Evolutionary conservation across 306 rosid genomes (phyloP).

Genomic region (Vicia sativa): DNA sequence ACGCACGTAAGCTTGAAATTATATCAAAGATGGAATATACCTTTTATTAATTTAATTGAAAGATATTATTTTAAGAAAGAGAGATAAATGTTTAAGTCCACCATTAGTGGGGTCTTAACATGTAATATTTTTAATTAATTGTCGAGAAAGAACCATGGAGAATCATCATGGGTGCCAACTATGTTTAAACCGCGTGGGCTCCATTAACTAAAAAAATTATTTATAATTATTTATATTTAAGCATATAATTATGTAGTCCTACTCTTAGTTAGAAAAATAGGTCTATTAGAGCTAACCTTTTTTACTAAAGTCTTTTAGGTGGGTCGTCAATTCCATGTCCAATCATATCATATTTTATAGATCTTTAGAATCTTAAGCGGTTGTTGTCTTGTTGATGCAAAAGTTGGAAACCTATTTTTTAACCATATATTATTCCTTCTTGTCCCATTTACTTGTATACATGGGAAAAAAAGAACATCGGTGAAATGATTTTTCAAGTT

Average conservation of each 20-base stretch:
- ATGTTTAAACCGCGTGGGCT: constrained; percentile 83
- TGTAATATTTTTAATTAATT: constrained; percentile 43
- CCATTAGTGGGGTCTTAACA: constrained; percentile 64
- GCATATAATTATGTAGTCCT: neutral
- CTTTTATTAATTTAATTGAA: constrained; percentile 35
- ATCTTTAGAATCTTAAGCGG: constrained; percentile 86
- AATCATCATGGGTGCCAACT: constrained; percentile 79
- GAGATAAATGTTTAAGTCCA: constrained; percentile 44
- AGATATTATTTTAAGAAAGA: constrained; percentile 19
- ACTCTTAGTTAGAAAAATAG: constrained; percentile 7
- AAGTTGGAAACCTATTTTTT: neutral
- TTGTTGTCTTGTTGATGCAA: neutral
- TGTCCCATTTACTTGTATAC: too few relatives aligned
- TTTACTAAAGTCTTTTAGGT: constrained; percentile 61
- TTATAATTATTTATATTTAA: neutral
- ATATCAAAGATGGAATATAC: constrained; percentile 43
- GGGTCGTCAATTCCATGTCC: constrained; percentile 78
- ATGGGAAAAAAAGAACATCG: too few relatives aligned
- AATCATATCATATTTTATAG: constrained; percentile 61
- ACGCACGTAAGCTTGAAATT: constrained; percentile 21
- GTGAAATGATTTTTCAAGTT: too few relatives aligned
- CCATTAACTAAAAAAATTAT: constrained; percentile 37
- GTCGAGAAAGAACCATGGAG: constrained; percentile 57
- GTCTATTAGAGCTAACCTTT: constrained; percentile 42
- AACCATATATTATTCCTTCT: too few relatives aligned